phyloP scores from a whole-genome alignment of 2,329 filamentous ascomycete genomes.

The Colletotrichum nymphaeae region DNA sequence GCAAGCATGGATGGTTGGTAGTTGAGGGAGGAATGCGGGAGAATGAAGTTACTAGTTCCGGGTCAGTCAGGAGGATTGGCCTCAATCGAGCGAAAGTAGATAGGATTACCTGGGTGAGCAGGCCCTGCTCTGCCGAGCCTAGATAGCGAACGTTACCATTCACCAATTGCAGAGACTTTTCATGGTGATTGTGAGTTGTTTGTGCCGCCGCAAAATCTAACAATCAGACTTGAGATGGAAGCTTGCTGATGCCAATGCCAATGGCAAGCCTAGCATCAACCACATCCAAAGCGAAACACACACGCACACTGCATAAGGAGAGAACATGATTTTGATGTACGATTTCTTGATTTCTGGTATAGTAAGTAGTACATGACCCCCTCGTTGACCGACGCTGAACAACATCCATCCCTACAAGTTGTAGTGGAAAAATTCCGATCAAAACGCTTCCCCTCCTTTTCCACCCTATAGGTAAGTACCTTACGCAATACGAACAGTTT shows the following conservation, averaged over 20 bases:
- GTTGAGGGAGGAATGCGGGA: neutral
- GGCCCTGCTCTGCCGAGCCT: neutral
- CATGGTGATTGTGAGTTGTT: neutral
- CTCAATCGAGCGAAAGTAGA: conserved; percentile 18
- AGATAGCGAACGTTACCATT: conserved; percentile 30
- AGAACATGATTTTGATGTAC: neutral
- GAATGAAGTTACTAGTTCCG: conserved; percentile 26
- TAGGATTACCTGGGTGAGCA: neutral
- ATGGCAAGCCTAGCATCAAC: no score
- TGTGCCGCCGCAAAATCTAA: neutral
- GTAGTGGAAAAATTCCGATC: neutral
- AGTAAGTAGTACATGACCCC: conserved; percentile 7
- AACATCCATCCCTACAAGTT: neutral
- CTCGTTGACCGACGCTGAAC: neutral
- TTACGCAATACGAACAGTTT: neutral
- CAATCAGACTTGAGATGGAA: no score
- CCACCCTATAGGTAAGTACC: neutral
- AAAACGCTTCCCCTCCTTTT: conserved; percentile 1
- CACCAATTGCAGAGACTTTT: neutral
- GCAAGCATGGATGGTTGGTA: neutral
- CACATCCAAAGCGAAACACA: no score
- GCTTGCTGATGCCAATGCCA: no score
- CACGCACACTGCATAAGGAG: no score
- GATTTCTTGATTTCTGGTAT: neutral
- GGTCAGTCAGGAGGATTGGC: conserved; percentile 3